phyloP scores from a whole-genome alignment of 139 green algal species.

The Mychonastes homosphaera region DNA sequence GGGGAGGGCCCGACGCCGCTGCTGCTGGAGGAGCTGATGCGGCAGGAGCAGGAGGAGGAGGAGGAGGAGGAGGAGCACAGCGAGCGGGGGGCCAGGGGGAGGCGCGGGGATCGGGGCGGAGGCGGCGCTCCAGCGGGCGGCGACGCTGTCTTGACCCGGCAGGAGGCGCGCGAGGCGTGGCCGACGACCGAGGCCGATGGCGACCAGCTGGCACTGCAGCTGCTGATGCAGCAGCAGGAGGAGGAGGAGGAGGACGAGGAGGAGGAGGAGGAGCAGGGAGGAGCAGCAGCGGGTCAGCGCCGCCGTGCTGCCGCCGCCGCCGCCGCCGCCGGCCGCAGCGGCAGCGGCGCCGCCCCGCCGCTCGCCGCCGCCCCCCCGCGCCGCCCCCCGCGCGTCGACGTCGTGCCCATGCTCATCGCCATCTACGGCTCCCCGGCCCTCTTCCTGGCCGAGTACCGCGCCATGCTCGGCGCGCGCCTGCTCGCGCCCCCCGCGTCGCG shows the following conservation, averaged over 20 bases:
- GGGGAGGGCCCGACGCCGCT: not conserved
- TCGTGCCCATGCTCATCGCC: conserved; percentile 66
- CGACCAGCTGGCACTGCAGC: conserved; percentile 27
- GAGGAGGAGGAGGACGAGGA: conserved; percentile 17
- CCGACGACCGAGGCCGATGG: conserved; percentile 16
- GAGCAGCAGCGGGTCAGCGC: not conserved
- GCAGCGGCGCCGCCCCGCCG: not conserved
- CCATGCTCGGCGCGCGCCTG: conserved; percentile 72
- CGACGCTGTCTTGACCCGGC: too few species aligned
- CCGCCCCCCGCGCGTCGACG: conserved; percentile 28
- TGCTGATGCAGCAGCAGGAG: conserved; percentile 24
- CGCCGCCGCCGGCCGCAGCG: not conserved
- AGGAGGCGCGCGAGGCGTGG: not conserved
- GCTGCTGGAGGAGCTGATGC: conserved; percentile 58
- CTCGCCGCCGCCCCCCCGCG: conserved; percentile 1
- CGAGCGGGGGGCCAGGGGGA: conserved; percentile 4
- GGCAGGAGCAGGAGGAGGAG: conserved; percentile 9
- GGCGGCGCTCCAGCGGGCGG: not conserved
- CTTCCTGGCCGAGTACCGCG: conserved; percentile 85
- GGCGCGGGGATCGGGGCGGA: conserved; percentile 2
- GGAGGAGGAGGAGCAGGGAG: conserved; percentile 20
- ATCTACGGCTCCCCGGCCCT: conserved; percentile 76
- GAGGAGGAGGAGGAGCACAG: conserved; percentile 12
- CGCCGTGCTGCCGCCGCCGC: not conserved
- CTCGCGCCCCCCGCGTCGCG: too few species aligned